Base-by-base conservation (phyloP, 1,284 basidiomycete species). In the Gymnopus androsaceus region DNA sequence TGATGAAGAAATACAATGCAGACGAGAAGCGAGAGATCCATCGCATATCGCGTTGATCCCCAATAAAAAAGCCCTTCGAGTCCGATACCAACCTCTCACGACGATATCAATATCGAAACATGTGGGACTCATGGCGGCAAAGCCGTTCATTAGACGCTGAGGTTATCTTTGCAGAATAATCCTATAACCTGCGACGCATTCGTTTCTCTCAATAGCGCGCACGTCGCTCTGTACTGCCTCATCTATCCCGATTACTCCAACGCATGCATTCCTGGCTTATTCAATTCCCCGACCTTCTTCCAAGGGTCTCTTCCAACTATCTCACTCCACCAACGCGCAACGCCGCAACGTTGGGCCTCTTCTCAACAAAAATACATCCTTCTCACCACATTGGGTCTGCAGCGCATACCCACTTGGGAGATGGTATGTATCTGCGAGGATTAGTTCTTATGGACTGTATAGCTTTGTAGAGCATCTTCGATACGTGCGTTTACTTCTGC, bases 401-500 rank as follows among this genome's bases (percentile, higher is more conserved):
- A 31, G 12, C 3, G 28, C 17, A 46, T n/a, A 46, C 17, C 44
- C 44, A 17, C 31, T 46, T 3, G 44, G 44, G 14, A 46, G 44
- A 17, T 46, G 44, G 19, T 46, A 46, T 14, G 31, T 42, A 12
- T 46, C 44, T 31, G 41, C 41, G 14, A 46, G 44, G n/a, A 15
- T 46, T 30, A 46, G 11, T 28, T 25, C 44, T 46, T 9, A 17
- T 28, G 4, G 14, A 27, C 3, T 5, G 19, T 21, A 11, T 17
- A 15, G 12, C 28, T 46, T 17, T 19, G 11, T 28, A 17, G 15
- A 25, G n/a, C 9, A 17, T 14, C 14, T 11, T 25, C 28, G 2
- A 19, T 12, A 67, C 73, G 54, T 33, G 79, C 76, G 57, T 83
- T 66, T 2, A 84, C 59, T 74, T 78, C 53, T 79, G 75, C 66